Evolutionary conservation across 768 basidiomycete genomes (phyloP).

Genomic region (Boletus rubroflammeus): DNA sequence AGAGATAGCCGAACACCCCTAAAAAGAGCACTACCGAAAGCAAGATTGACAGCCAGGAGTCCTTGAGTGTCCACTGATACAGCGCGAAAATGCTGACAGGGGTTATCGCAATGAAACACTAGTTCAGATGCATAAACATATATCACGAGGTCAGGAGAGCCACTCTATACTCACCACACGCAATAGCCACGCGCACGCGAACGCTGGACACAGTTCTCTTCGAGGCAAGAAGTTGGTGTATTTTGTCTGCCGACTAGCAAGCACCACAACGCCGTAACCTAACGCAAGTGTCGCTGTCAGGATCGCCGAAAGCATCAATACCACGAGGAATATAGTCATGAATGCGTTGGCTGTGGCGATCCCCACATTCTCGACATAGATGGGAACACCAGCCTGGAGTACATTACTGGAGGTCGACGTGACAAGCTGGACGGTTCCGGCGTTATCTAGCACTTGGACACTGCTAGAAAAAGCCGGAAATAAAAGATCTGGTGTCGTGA

Average conservation of each 20-base stretch:
- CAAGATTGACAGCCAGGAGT: slow-evolving; percentile 83
- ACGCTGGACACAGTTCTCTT: slow-evolving; percentile 39
- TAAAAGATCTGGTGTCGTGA: slow-evolving; percentile 3
- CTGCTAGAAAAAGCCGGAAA: slow-evolving; percentile 13
- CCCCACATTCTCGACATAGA: slow-evolving; percentile 71
- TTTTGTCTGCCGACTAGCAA: slow-evolving; percentile 21
- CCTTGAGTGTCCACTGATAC: slow-evolving; percentile 87
- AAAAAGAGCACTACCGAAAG: slow-evolving; percentile 72
- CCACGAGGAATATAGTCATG: slow-evolving; percentile 79
- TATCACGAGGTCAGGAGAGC: background rate
- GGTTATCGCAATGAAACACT: slow-evolving; percentile 61
- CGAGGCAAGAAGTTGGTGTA: slow-evolving; percentile 15
- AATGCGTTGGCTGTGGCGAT: slow-evolving; percentile 87
- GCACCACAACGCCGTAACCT: slow-evolving; percentile 44
- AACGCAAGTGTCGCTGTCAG: slow-evolving; percentile 48
- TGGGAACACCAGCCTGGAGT: slow-evolving; percentile 77
- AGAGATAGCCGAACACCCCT: slow-evolving; percentile 45
- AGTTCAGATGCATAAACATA: background rate
- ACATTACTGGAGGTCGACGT: slow-evolving; percentile 60
- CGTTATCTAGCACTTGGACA: slow-evolving; percentile 23
- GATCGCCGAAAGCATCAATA: slow-evolving; percentile 66
- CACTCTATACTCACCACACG: slow-evolving; percentile 53
- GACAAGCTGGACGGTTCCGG: slow-evolving; percentile 56
- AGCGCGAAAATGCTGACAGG: slow-evolving; percentile 78
- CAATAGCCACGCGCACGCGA: slow-evolving; percentile 57